A percentile compares a stretch with the other conserved stretches of the same genome.
These are phyloP conservation scores for Herpetomonas muscarum DNA, from an alignment of 208 protist species.

Conservation along the genomic window DNA sequence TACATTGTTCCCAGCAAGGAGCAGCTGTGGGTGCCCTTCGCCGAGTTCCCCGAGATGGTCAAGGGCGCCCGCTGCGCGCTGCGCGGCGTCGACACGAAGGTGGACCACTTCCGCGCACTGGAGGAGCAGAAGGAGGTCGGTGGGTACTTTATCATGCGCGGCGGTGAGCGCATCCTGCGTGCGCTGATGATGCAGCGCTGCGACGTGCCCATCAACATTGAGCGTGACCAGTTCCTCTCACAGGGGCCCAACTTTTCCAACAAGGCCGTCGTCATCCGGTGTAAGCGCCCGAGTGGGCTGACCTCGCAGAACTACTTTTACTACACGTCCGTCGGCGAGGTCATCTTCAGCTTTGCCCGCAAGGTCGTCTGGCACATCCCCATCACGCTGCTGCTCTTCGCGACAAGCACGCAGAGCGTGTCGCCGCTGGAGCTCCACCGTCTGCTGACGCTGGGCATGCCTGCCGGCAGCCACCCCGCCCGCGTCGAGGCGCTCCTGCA, in stretches of 20 bases:
- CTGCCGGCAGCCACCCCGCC: conserved; percentile 40
- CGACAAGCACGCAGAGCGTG: conserved; percentile 52
- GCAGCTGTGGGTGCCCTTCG: conserved; percentile 71
- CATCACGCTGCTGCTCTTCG: conserved; percentile 61
- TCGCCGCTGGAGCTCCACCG: conserved; percentile 59
- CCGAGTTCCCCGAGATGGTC: conserved; percentile 87
- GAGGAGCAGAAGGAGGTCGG: conserved; percentile 97
- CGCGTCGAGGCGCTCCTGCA: conserved; percentile 87
- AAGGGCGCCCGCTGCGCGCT: conserved; percentile 70
- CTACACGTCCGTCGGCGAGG: conserved; percentile 90
- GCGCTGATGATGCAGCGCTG: conserved; percentile 93
- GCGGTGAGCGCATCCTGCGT: conserved; percentile 97
- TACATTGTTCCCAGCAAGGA: conserved; percentile 76
- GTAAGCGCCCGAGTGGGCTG: conserved; percentile 91
- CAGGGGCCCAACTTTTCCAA: conserved; percentile 94
- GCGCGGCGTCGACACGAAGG: conserved; percentile 48
- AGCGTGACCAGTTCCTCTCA: conserved; percentile 83
- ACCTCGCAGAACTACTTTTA: conserved; percentile 96
- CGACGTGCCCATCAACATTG: conserved; percentile 95
- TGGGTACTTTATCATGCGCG: conserved; percentile 99
- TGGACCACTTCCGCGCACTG: conserved; percentile 71
- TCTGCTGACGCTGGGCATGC: conserved; percentile 66
- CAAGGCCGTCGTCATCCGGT: conserved; percentile 94
- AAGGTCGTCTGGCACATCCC: conserved; percentile 88
- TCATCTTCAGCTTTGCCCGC: conserved; percentile 85